Evolutionary conservation across 148 eudicot genomes (phyloP), one percentile per base, ranked within the genome.

Genomic region (Spergularia marina): DNA sequence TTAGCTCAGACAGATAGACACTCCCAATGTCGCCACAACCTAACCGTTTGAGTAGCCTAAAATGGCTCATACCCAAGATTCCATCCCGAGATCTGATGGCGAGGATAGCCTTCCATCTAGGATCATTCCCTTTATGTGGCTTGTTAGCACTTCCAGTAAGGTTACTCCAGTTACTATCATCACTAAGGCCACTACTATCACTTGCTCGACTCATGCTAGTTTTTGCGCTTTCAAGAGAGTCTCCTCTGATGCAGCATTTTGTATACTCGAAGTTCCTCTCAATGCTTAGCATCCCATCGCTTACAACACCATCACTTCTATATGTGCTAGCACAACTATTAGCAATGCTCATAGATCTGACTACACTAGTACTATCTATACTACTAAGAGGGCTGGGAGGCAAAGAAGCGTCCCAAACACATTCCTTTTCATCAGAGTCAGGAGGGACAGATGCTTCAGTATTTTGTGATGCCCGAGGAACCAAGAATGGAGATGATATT

Each of bases 121-220:
- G 95, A 78, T 92, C 97, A 76, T 92, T 90, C 39, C 98, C 94
- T 77, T 91, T 91, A 79, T 93, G 98, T 77, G 98, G 98, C 84
- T 93, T 93, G 79, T 85, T 89, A 54, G 91, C 98, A 84, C 94
- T 85, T 58, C 94, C 98, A 41, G 96, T 93, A 11, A 85, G 81
- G 74, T 88, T 91, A 85, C 98, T 93, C 98, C 98, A 91, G 74
- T 85, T 93, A 79, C 98, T 93, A 20, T 91, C 98, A 84, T 93
- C 96, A 79, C 98, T 93, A 77, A 91, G 88, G 53, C 94, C 96
- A 77, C 98, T 93, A 77, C 98, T 91, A 78, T 89, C 90, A 80
- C 98, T 93, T 44, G 93, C 93, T 54, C 94, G 81, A 78, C 98
- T 91, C 81, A 88, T 76, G 76, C 98, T 93, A 66, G 96, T 91